Evolutionary conservation across 2,329 filamentous ascomycete genomes (phyloP), one percentile per base, ranked within the genome.

Genomic region (Fusarium secorum): DNA sequence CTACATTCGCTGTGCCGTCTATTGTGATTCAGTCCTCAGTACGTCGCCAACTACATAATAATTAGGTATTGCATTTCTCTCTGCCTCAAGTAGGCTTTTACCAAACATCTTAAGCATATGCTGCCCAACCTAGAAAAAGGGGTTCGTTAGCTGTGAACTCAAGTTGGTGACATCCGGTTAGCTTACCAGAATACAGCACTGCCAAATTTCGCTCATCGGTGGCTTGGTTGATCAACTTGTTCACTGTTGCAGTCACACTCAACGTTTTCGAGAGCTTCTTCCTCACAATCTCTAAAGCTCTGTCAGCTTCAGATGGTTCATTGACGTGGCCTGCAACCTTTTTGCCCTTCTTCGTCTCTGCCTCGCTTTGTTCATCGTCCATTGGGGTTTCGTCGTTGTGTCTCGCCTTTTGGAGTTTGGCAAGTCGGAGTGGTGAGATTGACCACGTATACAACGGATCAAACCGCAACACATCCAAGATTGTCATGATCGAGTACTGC

Each of bases 391-490:
- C 81, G 7, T 82, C 83, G 41, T 82, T 86, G 42, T 86, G 85
- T 46, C 90, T 84, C 13, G 87, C 88, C 74, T 89, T 88, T 76
- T 91, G 89, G 60, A 91, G 80, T 75, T 90, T 91, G 42, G 88
- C 88, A 63, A 91, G 81, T 24, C 89, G 85, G 36, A 91, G 83
- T 0, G 89, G 89, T 15, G 93, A 96, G 60, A 98, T 90, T 38
- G 93, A 95, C 96, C 96, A 99, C 66, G 90, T 96, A 80, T 98
- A 97, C 67, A 99, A 83, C 2, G 96, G 97, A 85, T 99, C 96
- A 81, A 98, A 98, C n/a, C 97, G 92, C 64, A 99, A 84, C 26
- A 99, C 97, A 78, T 99, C 97, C 24, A 99, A 89, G 57, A 99
- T 94, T 1, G 96, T 98, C 95, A 98, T 98, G 83, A 99, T 99